Evolutionary conservation across 2,329 filamentous ascomycete species (phyloP), one percentile per base, ranked within the genome.

Genomic region (Akanthomyces uredinophilus): DNA sequence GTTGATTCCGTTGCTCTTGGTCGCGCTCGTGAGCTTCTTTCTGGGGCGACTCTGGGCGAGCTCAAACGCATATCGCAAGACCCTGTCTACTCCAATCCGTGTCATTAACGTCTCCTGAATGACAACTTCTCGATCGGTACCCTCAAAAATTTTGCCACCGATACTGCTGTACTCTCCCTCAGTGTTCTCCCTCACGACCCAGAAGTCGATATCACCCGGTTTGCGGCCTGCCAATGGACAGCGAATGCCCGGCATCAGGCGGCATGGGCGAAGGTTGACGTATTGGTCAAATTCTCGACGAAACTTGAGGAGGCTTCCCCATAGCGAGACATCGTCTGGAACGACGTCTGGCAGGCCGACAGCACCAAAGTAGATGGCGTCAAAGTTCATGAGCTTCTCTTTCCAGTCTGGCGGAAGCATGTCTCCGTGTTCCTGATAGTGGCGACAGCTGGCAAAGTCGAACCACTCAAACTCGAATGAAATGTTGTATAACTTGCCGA

Each of bases 291-390:
- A 79, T 43, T 84, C 80, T 57, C 88, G 85, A 43, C 87, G 83
- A 68, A 90, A 89, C 20, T 85, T 85, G 8, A 90, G 76, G 50
- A 88, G 83, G 37, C 88, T 80, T 8, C 82, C 81, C 87, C 87
- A 90, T 1, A 90, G 81, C 0, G 84, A 84, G 63, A 89, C 82
- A 65, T 89, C 83, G 65, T 90, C 87, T 1, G 87, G 86, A 0
- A 89, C 85, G 13, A 70, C 66, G 52, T 75, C 72, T 0, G 78
- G 78, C 73, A 79, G 74, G 14, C 87, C 87, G 5, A 89, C 87
- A 7, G 87, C 86, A 16, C 87, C 87, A 64, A 90, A 89, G 50
- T 88, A 80, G 60, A 89, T 87, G 2, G 87, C 87, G 68, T 90
- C 83, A 66, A 87, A 86, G 60, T 77, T 78, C 65, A 78, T 78